Percentiles rank a stretch among this genome's conserved stretches.
phyloP scores from a whole-genome alignment of 441 rosid genomes.

The Hura crepitans region DNA sequence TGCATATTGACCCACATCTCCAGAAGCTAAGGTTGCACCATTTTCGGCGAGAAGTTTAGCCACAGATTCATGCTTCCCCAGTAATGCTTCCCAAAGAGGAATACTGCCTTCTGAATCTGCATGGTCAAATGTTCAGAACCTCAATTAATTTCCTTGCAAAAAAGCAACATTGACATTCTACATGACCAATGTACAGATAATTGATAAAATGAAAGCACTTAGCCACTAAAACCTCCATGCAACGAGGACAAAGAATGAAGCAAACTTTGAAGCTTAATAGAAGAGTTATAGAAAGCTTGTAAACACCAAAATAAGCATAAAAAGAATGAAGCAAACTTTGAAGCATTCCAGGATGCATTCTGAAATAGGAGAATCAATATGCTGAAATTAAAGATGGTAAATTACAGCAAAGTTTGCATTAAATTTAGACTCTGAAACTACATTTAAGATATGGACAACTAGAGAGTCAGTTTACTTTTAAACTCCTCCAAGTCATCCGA shows the following conservation, averaged over 20 bases:
- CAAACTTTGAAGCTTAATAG: too few relatives aligned
- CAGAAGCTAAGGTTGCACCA: constrained; percentile 53
- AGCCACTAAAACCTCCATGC: not conserved
- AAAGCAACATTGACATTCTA: not conserved
- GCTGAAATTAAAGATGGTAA: not conserved
- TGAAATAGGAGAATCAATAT: not conserved
- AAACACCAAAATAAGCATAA: not conserved
- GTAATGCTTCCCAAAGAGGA: constrained; percentile 86
- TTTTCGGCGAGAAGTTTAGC: constrained; percentile 54
- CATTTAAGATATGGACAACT: not conserved
- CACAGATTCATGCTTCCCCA: constrained; percentile 53
- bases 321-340: not conserved
- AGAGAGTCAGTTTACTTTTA: not conserved
- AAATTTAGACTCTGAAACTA: not conserved
- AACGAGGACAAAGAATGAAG: not conserved
- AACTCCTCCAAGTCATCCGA: not conserved
- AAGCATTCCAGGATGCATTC: not conserved
- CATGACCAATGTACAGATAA: not conserved
- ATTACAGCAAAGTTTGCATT: not conserved
- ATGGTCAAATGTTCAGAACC: constrained; percentile 1
- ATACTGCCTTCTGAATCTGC: constrained; percentile 82
- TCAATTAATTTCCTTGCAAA: not conserved
- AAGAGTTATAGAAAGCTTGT: not conserved
- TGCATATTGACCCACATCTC: constrained; percentile 53
- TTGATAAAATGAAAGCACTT: not conserved